phyloP scores from a whole-genome alignment of 2,329 filamentous ascomycete species.

The Ophiostoma piceae region DNA sequence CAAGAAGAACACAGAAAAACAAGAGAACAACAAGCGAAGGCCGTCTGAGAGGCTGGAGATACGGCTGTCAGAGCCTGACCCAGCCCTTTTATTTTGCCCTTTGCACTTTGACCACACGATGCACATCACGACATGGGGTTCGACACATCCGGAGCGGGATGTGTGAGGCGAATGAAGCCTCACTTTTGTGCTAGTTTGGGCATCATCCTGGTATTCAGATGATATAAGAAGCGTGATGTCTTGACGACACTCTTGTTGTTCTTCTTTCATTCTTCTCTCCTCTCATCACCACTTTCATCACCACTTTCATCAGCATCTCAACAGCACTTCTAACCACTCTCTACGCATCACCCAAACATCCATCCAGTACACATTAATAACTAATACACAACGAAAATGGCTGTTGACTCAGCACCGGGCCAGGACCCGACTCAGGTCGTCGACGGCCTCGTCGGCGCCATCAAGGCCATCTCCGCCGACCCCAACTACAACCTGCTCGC shows the following conservation, averaged over 20 bases:
- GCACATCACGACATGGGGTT: conserved; percentile 2
- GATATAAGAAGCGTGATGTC: not conserved
- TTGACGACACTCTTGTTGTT: not conserved
- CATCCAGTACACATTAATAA: not conserved
- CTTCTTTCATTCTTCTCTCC: not conserved
- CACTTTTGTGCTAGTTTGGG: not conserved
- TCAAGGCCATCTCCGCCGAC: conserved; percentile 34
- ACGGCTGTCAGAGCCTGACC: conserved; percentile 2
- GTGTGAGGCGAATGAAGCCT: not conserved
- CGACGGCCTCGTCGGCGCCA: conserved; percentile 35
- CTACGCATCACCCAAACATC: not conserved
- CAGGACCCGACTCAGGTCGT: conserved; percentile 27
- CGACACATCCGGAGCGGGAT: not conserved
- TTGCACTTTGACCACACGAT: not conserved
- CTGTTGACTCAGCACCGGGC: conserved; percentile 15
- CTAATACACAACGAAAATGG: conserved; percentile 12
- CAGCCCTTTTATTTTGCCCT: not conserved
- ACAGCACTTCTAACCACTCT: not conserved
- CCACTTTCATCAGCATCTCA: not conserved
- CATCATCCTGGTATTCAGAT: not conserved
- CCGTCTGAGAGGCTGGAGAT: not conserved
- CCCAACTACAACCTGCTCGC: conserved; percentile 36
- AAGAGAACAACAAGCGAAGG: not conserved
- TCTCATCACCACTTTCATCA: not conserved
- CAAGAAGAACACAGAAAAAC: not conserved